These are phyloP conservation scores for Phytophthora megakarya DNA, from an alignment of 352 stramenopile species.

Conservation along the genomic window DNA sequence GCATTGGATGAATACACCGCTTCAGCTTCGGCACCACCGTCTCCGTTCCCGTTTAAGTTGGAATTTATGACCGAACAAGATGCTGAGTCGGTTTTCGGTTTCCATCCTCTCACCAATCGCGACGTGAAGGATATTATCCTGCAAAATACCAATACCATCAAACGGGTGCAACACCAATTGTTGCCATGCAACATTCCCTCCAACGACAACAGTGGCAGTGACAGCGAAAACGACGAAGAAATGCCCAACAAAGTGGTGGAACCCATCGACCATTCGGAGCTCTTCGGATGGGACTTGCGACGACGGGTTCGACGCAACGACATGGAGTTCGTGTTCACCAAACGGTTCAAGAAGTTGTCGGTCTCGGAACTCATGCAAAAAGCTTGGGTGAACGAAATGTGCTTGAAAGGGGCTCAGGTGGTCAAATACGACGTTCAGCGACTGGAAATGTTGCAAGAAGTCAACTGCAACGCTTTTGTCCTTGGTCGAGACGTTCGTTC, in stretches of 20 bases:
- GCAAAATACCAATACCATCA: constrained; percentile 37
- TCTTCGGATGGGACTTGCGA: constrained; percentile 54
- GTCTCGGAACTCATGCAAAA: constrained; percentile 51
- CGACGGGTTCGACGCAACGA: constrained; percentile 43
- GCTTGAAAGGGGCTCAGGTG: constrained; percentile 41
- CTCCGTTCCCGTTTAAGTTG: constrained; percentile 29
- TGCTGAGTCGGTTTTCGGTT: constrained; percentile 49
- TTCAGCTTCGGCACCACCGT: constrained; percentile 17
- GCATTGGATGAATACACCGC: constrained; percentile 33
- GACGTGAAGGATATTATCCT: constrained; percentile 55
- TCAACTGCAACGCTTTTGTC: constrained; percentile 45
- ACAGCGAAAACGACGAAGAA: constrained; percentile 15
- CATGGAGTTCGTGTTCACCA: constrained; percentile 57
- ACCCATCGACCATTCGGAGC: constrained; percentile 30
- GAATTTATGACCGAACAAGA: constrained; percentile 39
- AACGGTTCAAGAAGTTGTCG: constrained; percentile 42
- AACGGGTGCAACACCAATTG: constrained; percentile 40
- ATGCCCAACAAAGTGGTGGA: constrained; percentile 7
- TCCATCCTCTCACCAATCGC: constrained; percentile 29
- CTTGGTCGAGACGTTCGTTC: constrained; percentile 53
- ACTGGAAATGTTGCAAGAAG: constrained; percentile 54
- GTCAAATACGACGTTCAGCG: constrained; percentile 55
- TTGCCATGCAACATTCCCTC: constrained; percentile 7
- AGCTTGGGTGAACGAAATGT: constrained; percentile 48
- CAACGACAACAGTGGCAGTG: neutral